A percentile compares a stretch with the other conserved stretches of the same genome.
Evolutionary conservation across 257 asterid genomes (phyloP).

Genomic region (Solanum sitiens): DNA sequence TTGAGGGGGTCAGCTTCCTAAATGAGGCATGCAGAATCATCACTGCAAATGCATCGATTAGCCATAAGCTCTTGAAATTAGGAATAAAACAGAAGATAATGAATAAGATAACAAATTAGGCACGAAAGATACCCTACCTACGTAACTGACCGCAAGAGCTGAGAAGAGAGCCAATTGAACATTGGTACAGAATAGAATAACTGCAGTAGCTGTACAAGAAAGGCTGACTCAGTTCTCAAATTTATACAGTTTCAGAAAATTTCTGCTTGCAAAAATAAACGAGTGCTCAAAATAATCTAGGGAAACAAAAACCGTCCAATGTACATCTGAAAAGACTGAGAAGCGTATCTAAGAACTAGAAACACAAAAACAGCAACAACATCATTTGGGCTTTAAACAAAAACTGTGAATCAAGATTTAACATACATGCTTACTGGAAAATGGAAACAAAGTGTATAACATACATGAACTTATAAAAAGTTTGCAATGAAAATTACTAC

Average conservation of each 20-base stretch:
- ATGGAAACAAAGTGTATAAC: not conserved
- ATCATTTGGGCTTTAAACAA: not conserved
- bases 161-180: slow-evolving; percentile 61
- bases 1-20: slow-evolving; percentile 67
- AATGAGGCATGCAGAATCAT: slow-evolving; percentile 76
- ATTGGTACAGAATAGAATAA: slow-evolving; percentile 49
- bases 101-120: not conserved
- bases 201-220: slow-evolving; percentile 55
- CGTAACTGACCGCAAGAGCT: slow-evolving; percentile 57
- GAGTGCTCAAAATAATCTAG: not conserved
- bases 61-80: not conserved
- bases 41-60: slow-evolving; percentile 33
- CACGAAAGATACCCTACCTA: slow-evolving; percentile 34
- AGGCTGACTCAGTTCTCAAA: slow-evolving; percentile 1
- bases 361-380: not conserved
- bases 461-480: not conserved
- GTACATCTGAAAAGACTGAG: not conserved
- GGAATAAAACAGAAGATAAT: not conserved
- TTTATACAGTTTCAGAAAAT: not conserved
- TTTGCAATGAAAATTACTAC: not conserved
- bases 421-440: not conserved
- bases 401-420: not conserved
- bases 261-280: not conserved
- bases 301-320: not conserved
- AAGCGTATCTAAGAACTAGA: not conserved